Percentiles rank a stretch among this genome's conserved stretches.
phyloP scores from a whole-genome alignment of 1,284 basidiomycete genomes.

The Porphyrellus sp. region DNA sequence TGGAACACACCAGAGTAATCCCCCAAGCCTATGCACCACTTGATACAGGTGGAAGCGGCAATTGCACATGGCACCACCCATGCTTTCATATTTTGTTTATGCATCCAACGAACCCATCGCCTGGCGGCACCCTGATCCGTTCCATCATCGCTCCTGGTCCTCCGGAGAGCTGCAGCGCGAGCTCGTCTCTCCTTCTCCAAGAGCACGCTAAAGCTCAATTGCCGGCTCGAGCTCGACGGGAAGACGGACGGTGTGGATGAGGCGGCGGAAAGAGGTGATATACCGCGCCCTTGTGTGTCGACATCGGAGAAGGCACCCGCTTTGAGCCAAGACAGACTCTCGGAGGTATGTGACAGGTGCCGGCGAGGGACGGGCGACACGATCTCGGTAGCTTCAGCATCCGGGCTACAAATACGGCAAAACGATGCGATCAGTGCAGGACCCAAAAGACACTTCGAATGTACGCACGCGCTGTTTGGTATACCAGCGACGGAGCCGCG shows the following conservation, averaged over 20 bases:
- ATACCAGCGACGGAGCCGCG: slow-evolving; percentile 18
- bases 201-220: slow-evolving; percentile 38
- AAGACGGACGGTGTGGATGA: slow-evolving; percentile 39
- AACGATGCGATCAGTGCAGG: background rate
- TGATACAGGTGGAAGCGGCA: slow-evolving; percentile 53
- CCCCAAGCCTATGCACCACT: slow-evolving; percentile 70
- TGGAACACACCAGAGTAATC: slow-evolving; percentile 71
- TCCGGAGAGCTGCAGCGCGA: slow-evolving; percentile 15
- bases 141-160: slow-evolving; percentile 14
- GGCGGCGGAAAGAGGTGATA: slow-evolving; percentile 46
- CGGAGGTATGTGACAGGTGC: slow-evolving; percentile 50
- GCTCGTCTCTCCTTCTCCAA: slow-evolving; percentile 35
- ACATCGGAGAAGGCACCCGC: slow-evolving; percentile 30
- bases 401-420: slow-evolving; percentile 9
- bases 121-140: slow-evolving; percentile 50
- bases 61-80: slow-evolving; percentile 58
- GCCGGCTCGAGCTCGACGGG: slow-evolving; percentile 15
- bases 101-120: slow-evolving; percentile 74
- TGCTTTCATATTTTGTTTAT: slow-evolving; percentile 56
- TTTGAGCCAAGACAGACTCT: slow-evolving; percentile 52
- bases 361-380: slow-evolving; percentile 55
- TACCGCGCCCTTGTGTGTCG: slow-evolving; percentile 17
- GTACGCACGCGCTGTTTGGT: slow-evolving; percentile 17
- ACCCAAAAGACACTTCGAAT: background rate
- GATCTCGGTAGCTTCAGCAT: slow-evolving; percentile 41